Evolutionary conservation across 2,329 filamentous ascomycete species (phyloP).

Genomic region (Cadophora sp.): DNA sequence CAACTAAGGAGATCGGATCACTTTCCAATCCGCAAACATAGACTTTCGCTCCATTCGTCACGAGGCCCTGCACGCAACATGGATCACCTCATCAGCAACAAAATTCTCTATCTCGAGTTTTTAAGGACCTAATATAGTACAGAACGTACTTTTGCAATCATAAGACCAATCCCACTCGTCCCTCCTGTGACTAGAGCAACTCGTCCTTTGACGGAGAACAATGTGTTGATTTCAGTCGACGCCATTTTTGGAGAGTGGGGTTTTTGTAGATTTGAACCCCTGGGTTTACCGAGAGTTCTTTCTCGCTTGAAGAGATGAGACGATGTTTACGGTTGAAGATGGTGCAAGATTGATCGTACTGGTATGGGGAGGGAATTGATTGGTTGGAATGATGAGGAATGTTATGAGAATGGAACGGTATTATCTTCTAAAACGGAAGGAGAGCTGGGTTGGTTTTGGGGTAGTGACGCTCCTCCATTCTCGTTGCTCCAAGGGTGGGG

Average conservation of each 20-base stretch:
- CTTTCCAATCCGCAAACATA: conserved; percentile 52
- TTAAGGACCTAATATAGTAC: too few relatives aligned
- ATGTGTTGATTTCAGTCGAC: conserved; percentile 48
- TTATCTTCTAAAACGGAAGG: not conserved
- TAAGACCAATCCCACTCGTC: conserved; percentile 54
- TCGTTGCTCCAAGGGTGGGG: conserved; percentile 1
- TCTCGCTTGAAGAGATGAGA: not conserved
- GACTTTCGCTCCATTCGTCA: conserved; percentile 55
- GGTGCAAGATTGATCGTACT: too few relatives aligned
- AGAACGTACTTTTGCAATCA: conserved; percentile 52
- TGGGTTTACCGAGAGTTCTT: not conserved
- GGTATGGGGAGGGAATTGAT: not conserved
- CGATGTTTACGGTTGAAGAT: not conserved
- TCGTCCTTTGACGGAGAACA: conserved; percentile 55
- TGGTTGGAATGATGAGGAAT: not conserved
- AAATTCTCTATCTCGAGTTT: too few relatives aligned
- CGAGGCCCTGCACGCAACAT: conserved; percentile 47
- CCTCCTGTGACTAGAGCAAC: conserved; percentile 54
- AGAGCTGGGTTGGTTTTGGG: not conserved
- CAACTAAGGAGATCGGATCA: conserved; percentile 50
- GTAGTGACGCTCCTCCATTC: not conserved
- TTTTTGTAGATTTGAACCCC: not conserved
- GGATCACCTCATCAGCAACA: not conserved
- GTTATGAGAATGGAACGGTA: too few relatives aligned
- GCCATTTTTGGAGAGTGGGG: conserved; percentile 39